Evolutionary conservation across 2,329 filamentous ascomycete species (phyloP).

Genomic region (Fusarium dlaminii): DNA sequence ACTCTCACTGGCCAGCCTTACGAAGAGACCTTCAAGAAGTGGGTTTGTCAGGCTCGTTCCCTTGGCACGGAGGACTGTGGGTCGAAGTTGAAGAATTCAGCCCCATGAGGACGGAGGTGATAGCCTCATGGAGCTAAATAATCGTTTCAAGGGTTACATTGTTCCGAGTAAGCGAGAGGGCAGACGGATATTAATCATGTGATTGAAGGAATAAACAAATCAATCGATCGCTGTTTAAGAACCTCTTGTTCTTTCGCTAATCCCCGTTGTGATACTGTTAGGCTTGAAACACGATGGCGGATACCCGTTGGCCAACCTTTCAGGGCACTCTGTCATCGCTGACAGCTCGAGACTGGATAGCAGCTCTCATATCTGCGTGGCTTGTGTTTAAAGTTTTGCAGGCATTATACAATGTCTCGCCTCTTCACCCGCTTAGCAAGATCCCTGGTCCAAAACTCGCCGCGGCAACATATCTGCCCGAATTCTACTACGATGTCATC

Average conservation of each 20-base stretch:
- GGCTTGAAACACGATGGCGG: background rate
- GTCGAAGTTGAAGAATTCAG: background rate
- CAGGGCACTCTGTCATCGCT: background rate
- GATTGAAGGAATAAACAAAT: background rate
- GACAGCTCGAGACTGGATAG: background rate
- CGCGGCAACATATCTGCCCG: slow-evolving; percentile 11
- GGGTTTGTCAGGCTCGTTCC: background rate
- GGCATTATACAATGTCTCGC: slow-evolving; percentile 12
- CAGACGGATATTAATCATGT: background rate
- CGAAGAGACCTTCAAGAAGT: accelerated
- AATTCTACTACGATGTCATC: slow-evolving; percentile 21
- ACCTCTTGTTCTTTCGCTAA: background rate
- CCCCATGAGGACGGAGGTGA: background rate
- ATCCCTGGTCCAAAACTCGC: slow-evolving; percentile 16
- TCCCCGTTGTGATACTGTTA: background rate
- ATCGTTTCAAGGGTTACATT: background rate
- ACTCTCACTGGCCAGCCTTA: background rate
- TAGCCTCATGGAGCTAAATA: background rate
- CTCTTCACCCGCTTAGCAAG: slow-evolving; percentile 12
- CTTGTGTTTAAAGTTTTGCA: background rate
- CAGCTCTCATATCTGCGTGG: background rate
- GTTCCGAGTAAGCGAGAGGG: background rate
- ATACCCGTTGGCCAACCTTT: background rate
- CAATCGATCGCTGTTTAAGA: background rate
- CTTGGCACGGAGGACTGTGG: background rate